These are phyloP conservation scores for Xylariaceae sp. DNA, from an alignment of 2,329 filamentous ascomycete species.

Conservation along the genomic window DNA sequence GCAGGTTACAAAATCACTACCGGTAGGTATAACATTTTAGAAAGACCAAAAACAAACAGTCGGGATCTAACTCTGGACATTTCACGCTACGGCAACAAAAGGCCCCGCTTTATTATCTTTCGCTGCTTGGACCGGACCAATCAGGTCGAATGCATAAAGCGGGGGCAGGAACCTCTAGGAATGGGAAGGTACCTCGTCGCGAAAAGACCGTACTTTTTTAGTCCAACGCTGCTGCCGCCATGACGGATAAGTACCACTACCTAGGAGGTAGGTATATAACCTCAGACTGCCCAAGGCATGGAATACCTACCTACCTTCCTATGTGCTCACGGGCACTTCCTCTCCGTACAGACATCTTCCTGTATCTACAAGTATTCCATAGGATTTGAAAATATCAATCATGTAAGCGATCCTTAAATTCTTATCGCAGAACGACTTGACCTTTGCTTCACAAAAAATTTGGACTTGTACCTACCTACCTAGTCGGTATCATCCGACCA, in stretches of 20 bases:
- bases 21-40: not conserved
- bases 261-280: too few species aligned
- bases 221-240: not conserved
- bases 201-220: constrained; percentile 11
- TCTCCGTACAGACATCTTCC: not conserved
- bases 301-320: not conserved
- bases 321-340: too few species aligned
- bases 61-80: not conserved
- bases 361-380: not conserved
- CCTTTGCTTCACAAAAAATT: too few species aligned
- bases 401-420: too few species aligned
- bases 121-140: constrained; percentile 6
- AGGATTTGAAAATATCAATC: not conserved
- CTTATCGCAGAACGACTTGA: too few species aligned
- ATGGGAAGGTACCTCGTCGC: not conserved
- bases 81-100: constrained; percentile 1
- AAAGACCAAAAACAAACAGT: constrained; percentile 11
- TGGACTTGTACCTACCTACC: too few species aligned
- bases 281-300: not conserved
- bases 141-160: constrained; percentile 3
- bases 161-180: constrained; percentile 2
- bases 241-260: not conserved
- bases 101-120: constrained; percentile 1
- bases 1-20: not conserved
- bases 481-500: too few species aligned